Conservation (phyloP, 768 basidiomycete species). For the Pisolithus tinctorius region DNA sequence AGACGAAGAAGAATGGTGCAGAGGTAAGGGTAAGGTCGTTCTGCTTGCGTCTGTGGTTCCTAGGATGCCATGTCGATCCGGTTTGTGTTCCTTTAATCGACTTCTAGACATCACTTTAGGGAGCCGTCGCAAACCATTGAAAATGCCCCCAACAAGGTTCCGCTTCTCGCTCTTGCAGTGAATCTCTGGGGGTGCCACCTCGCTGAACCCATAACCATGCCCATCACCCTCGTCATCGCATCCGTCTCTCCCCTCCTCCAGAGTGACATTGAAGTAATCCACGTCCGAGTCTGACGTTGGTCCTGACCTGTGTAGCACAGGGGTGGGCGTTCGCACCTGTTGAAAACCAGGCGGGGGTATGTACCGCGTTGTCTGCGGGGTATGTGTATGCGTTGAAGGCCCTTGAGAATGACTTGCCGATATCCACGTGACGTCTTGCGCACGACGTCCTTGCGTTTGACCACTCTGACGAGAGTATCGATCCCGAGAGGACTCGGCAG, state of each 20-base stretch:
- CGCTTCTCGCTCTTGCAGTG: constrained; percentile 26
- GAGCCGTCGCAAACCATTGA: constrained; percentile 23
- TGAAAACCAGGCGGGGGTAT: constrained; percentile 13
- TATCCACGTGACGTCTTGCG: constrained; percentile 28
- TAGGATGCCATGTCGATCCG: constrained; percentile 8
- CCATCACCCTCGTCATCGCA: constrained; percentile 8
- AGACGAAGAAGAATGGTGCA: constrained; percentile 15
- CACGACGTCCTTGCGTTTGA: constrained; percentile 16
- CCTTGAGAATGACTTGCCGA: constrained; percentile 20
- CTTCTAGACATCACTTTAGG: constrained; percentile 29
- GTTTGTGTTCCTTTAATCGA: constrained; percentile 21
- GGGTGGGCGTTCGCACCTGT: constrained; percentile 21
- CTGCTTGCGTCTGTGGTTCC: constrained; percentile 9
- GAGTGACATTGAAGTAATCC: constrained; percentile 30
- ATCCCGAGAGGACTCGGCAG: constrained; percentile 19
- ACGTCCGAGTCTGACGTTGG: constrained; percentile 26
- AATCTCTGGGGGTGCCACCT: constrained; percentile 12
- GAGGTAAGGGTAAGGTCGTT: constrained; percentile 11
- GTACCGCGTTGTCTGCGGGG: constrained; percentile 23
- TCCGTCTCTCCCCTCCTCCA: constrained; percentile 20
- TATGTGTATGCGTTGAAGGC: constrained; percentile 22
- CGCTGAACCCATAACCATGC: constrained; percentile 20
- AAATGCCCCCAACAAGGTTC: constrained; percentile 25
- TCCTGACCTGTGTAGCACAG: constrained; percentile 21
- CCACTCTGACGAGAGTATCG: constrained; percentile 24